Conservation (phyloP, 768 basidiomycete species). For the Amanita phalloides region DNA sequence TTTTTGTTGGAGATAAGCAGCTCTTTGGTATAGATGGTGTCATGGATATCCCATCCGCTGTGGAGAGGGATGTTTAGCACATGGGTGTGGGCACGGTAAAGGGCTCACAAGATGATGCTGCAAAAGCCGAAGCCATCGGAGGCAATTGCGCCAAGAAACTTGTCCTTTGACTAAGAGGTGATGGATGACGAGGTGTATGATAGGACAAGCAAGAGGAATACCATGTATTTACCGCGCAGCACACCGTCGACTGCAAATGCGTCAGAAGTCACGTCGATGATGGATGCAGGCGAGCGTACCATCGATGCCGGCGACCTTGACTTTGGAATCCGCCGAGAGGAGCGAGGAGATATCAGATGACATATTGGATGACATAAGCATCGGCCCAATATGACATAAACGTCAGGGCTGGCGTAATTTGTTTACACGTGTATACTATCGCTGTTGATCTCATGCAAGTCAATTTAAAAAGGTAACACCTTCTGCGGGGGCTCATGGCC, state of each 20-base stretch:
- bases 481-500: no score
- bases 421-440: no score
- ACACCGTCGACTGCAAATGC: constrained; percentile 72
- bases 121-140: constrained; percentile 89
- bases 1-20: constrained; percentile 82
- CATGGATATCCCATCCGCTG: constrained; percentile 92
- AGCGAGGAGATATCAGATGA: constrained; percentile 10
- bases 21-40: constrained; percentile 74
- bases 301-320: constrained; percentile 89
- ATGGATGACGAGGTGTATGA: not conserved
- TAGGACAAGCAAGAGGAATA: constrained; percentile 13
- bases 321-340: constrained; percentile 60
- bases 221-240: constrained; percentile 91
- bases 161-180: constrained; percentile 64
- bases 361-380: constrained; percentile 22
- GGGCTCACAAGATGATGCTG: constrained; percentile 77
- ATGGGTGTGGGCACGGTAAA: not conserved
- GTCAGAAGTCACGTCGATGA: not conserved
- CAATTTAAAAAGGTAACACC: no score
- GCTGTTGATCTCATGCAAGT: no score
- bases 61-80: not conserved
- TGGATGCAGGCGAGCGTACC: constrained; percentile 29
- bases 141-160: constrained; percentile 75
- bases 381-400: no score
- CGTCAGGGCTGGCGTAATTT: no score